Percentiles rank a stretch among this genome's conserved stretches.
Evolutionary conservation across 2,329 filamentous ascomycete species (phyloP).

Genomic region (Amauroascus verrucosus): DNA sequence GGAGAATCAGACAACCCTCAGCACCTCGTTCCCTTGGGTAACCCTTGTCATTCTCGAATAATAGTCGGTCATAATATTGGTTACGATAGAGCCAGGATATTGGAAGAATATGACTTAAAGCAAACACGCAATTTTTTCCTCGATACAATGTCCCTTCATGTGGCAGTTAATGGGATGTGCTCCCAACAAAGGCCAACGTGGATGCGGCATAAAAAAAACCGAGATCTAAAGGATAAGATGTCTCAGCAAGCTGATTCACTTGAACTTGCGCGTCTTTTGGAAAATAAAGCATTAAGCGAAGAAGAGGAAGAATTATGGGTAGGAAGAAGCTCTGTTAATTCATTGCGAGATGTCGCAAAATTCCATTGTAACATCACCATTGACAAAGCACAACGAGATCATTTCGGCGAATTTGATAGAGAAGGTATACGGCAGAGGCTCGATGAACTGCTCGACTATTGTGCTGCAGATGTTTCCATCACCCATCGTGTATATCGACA

Average conservation of each 20-base stretch:
- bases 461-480: conserved; percentile 83
- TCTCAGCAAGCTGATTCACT: conserved; percentile 59
- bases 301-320: conserved; percentile 96
- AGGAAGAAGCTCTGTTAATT: conserved; percentile 87
- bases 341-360: conserved; percentile 84
- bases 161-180: conserved; percentile 98
- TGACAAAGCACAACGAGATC: conserved; percentile 77
- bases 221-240: conserved; percentile 71
- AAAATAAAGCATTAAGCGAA: conserved; percentile 56
- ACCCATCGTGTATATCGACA: conserved; percentile 92
- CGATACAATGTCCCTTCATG: conserved; percentile 96
- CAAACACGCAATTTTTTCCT: conserved; percentile 81
- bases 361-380: conserved; percentile 89
- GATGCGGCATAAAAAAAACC: conserved; percentile 92
- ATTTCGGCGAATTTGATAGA: conserved; percentile 73
- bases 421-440: conserved; percentile 59
- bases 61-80: conserved; percentile 93
- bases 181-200: conserved; percentile 90
- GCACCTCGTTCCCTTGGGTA: conserved; percentile 79
- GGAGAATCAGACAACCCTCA: conserved; percentile 65
- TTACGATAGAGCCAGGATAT: conserved; percentile 78
- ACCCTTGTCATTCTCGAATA: conserved; percentile 60
- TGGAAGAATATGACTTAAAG: conserved; percentile 76
- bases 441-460: conserved; percentile 82
- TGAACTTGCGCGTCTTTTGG: conserved; percentile 61